Evolutionary conservation across 257 asterid genomes (phyloP), one percentile per base, ranked within the genome.

Genomic region (Nicotiana sylvestris): DNA sequence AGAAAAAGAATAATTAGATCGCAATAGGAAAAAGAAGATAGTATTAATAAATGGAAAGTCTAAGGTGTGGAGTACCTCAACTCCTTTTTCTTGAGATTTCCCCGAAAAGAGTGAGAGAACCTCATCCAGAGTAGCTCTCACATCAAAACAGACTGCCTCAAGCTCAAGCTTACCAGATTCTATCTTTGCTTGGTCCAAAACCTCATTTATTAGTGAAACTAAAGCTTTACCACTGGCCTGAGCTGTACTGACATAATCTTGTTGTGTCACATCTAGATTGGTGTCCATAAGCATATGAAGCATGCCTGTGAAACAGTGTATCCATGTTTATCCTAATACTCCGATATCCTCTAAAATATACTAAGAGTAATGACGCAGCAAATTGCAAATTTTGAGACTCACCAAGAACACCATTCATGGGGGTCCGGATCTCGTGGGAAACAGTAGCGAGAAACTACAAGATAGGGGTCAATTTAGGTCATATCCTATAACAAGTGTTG

Each of bases 371-470:
- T 15, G 35, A 86, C 17, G 7, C 39, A 68, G 25, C 49, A 70
- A 82, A 32, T 6, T 10, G 80, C 46, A 84, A 84, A 32, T 33
- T 65, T 69, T 70, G 18, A 82, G 62, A 86, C 98, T 77, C 74
- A 96, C 99, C 99, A 70, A 96, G 93, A 86, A 96, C 98, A 66
- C 99, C 99, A 46, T 93, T 96, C 99, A 96, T 96, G 12, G 99
- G 99, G 86, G 99, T 96, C 89, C 99, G 90, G 94, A 96, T 96
- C 88, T 96, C 99, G 85, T 96, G 99, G 25, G 99, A 96, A 87
- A 96, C 98, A 0, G 99, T 96, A 64, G 99, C 98, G 69, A 96
- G 98, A 89, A 96, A 96, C 99, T 96, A 90, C 91, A 92, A n/a
- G 58, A 79, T 27, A 39, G 77, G 66, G 17, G 30, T 77, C 56